Base-by-base conservation (phyloP, 495 filamentous ascomycete species). In the Lasiosphaeriaceae sp. region DNA sequence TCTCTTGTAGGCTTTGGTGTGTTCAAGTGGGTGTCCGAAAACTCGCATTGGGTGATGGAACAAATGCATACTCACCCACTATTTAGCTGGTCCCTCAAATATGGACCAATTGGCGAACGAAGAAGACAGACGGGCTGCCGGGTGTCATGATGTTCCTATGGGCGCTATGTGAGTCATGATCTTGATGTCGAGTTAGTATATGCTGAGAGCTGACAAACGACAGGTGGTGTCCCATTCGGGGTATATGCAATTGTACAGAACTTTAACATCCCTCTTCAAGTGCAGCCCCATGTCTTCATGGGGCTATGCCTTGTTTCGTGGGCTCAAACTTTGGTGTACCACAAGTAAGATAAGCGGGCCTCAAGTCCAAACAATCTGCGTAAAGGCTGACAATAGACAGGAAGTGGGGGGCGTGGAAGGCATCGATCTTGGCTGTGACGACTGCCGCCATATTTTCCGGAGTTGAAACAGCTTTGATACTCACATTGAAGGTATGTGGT, bases 121-220 rank as follows among this genome's bases (percentile, higher is more conserved):
- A 92, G 62, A 80, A 80, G 49, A 90, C 88, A 1, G 85, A 90
- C 41, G 88, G 88, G 0, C 74, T 92, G 1, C 88, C 88, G 4
- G 82, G 78, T 0, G 58, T 73, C 16, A 92, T 92, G 88, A 85
- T 90, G 81, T 83, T 90, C 53, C 66, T 90, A 2, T 91, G 88
- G 87, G 85, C 84, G 21, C 65, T 79, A 29, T 86, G 86, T 88
- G 67, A 52, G 80, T 63, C 2, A 11, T 19, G 1, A 11, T 14
- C 34, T 8, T 17, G 11, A 34, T 11, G 7, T 17, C 14, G 22
- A 22, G 11, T 3, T 22, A 14, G 11, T 12, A 21, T 7, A 14
- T 19, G 19, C 45, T 7, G 20, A 22, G n/a, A 22, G 6, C 45
- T 47, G 19, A 47, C 45, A 22, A 47, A 19, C 7, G 12, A 39